Conservation (phyloP, 257 asterid genomes). For the Solanum infundibuliforme region DNA sequence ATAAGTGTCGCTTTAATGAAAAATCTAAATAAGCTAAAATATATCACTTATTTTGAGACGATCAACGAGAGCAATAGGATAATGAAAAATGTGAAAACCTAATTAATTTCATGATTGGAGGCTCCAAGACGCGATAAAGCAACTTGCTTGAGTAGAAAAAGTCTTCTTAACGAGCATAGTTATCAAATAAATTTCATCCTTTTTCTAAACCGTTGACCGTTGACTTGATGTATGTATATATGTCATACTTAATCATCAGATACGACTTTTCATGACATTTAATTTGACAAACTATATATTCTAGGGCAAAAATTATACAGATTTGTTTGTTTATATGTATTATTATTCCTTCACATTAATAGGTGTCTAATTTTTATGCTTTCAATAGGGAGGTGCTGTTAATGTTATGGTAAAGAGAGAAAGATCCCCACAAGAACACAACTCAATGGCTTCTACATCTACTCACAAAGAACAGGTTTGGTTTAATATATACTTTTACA, state of each 20-base stretch:
- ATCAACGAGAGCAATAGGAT: not conserved
- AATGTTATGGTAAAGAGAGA: not conserved
- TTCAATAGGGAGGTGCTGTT: not conserved
- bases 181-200: not conserved
- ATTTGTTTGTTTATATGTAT: not conserved
- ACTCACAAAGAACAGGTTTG: not conserved
- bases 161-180: not conserved
- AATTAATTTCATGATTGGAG: not conserved
- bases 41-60: not conserved
- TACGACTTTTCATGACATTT: not conserved
- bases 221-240: not conserved
- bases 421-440: not conserved
- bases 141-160: not conserved
- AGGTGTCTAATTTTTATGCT: not conserved
- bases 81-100: not conserved
- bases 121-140: not conserved
- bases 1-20: not conserved
- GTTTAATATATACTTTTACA: not conserved
- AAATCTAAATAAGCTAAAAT: not conserved
- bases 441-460: not conserved
- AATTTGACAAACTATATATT: not conserved
- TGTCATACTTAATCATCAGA: not conserved
- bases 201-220: not conserved
- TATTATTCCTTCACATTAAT: not conserved
- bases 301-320: not conserved